Base-by-base conservation (phyloP, 345 rosid species). In the Hibiscus syriacus region DNA sequence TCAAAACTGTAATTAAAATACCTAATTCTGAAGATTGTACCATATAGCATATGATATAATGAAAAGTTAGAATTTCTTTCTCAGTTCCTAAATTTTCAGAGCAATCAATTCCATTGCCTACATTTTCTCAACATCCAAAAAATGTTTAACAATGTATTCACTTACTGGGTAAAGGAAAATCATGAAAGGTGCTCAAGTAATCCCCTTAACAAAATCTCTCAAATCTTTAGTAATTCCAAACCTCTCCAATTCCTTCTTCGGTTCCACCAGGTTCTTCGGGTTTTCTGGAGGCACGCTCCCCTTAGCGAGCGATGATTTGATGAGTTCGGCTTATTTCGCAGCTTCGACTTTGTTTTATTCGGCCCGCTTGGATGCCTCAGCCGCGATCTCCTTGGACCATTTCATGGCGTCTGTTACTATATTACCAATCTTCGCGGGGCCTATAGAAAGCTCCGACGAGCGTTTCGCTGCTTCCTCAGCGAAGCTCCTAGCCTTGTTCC, bases 391-490 rank as follows among this genome's bases (percentile, higher is more conserved):
- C n/a, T n/a, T n/a, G n/a, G n/a, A n/a, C n/a, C n/a, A n/a, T n/a
- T n/a, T n/a, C n/a, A n/a, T n/a, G n/a, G n/a, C n/a, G n/a, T n/a
- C n/a, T n/a, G n/a, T n/a, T n/a, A n/a, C n/a, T n/a, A n/a, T n/a
- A n/a, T n/a, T n/a, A n/a, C n/a, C n/a, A n/a, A n/a, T n/a, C n/a
- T n/a, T n/a, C n/a, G n/a, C n/a, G n/a, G n/a, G n/a, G n/a, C n/a
- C n/a, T n/a, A n/a, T n/a, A n/a, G n/a, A n/a, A n/a, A n/a, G n/a
- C n/a, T n/a, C n/a, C n/a, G n/a, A 79, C 9, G 84, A 83, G 14
- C 83, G 82, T 66, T 75, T 81, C 2, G 84, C 85, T 19, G 87
- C 87, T 64, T 86, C 86, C 77, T 76, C 87, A 17, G 85, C 87
- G 66, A 84, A 76, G 72, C 19, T 66, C 45, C 87, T 76, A 0